Conservation (phyloP, 306 rosid species). For the Cicer arietinum region DNA sequence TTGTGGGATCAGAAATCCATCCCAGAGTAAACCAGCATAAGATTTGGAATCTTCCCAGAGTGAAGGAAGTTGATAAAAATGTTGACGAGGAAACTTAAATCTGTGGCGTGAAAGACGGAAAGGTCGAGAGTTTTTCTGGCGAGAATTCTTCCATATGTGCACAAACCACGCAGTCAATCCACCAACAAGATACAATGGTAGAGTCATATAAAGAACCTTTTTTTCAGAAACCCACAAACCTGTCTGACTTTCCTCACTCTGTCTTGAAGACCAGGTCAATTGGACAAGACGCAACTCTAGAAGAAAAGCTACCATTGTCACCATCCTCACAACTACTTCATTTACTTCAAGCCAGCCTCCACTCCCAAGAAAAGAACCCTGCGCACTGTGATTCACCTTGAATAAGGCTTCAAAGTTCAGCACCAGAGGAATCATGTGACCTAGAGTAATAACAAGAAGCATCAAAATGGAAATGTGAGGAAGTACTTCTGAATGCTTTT, state of each 20-base stretch:
- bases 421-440: slow-evolving; percentile 82
- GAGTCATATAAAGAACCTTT: slow-evolving; percentile 61
- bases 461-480: slow-evolving; percentile 72
- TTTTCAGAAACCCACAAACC: slow-evolving; percentile 69
- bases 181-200: slow-evolving; percentile 69
- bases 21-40: slow-evolving; percentile 70
- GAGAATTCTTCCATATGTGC: slow-evolving; percentile 55
- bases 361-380: slow-evolving; percentile 63
- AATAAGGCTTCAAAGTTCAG: slow-evolving; percentile 83
- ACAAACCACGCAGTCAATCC: slow-evolving; percentile 64
- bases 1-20: slow-evolving; percentile 87
- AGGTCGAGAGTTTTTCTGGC: slow-evolving; percentile 40
- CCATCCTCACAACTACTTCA: slow-evolving; percentile 76
- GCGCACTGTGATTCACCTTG: slow-evolving; percentile 52
- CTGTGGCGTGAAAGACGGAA: slow-evolving; percentile 53
- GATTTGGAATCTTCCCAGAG: slow-evolving; percentile 75
- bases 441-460: slow-evolving; percentile 73
- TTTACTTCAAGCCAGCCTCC: slow-evolving; percentile 89
- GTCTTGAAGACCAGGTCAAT: slow-evolving; percentile 79
- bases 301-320: slow-evolving; percentile 83
- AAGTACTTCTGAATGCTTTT: slow-evolving; percentile 63
- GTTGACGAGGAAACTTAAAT: slow-evolving; percentile 41
- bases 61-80: slow-evolving; percentile 47
- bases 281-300: slow-evolving; percentile 78
- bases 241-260: slow-evolving; percentile 50